Evolutionary conservation across 1,284 basidiomycete genomes (phyloP).

Genomic region (Ustanciosporium gigantosporum): DNA sequence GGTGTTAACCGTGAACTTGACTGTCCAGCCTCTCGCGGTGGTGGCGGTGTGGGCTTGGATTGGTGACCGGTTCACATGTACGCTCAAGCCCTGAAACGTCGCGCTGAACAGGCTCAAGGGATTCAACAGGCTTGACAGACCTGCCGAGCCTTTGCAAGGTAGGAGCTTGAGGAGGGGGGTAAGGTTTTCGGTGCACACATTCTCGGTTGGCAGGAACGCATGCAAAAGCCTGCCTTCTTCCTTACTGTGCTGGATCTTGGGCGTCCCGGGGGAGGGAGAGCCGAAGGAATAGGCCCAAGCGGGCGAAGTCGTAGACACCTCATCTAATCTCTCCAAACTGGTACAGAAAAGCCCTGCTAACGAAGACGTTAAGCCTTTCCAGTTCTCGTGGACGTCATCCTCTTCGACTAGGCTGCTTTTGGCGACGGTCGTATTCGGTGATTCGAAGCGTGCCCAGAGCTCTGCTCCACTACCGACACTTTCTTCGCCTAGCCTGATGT

Average conservation of each 20-base stretch:
- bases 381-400: constrained; percentile 57
- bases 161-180: constrained; percentile 92
- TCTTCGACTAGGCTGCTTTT: background rate
- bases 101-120: constrained; percentile 83
- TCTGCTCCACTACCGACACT: constrained; percentile 81
- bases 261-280: background rate
- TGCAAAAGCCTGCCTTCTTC: constrained; percentile 32
- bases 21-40: constrained; percentile 66
- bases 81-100: constrained; percentile 82
- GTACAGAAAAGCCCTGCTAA: constrained; percentile 93
- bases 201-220: constrained; percentile 37
- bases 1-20: constrained; percentile 77
- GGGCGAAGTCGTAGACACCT: constrained; percentile 34
- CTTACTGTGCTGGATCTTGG: background rate
- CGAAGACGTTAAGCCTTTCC: constrained; percentile 82
- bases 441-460: constrained; percentile 70
- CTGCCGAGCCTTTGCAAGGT: constrained; percentile 83
- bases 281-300: constrained; percentile 11
- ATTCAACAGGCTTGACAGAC: constrained; percentile 81
- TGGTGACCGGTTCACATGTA: constrained; percentile 64
- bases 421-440: background rate
- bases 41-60: background rate
- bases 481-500: constrained; percentile 64
- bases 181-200: constrained; percentile 86
- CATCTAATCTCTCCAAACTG: constrained; percentile 69